These are phyloP conservation scores for Citrullus colocynthis DNA, from an alignment of 306 rosid species.

Conservation along the genomic window DNA sequence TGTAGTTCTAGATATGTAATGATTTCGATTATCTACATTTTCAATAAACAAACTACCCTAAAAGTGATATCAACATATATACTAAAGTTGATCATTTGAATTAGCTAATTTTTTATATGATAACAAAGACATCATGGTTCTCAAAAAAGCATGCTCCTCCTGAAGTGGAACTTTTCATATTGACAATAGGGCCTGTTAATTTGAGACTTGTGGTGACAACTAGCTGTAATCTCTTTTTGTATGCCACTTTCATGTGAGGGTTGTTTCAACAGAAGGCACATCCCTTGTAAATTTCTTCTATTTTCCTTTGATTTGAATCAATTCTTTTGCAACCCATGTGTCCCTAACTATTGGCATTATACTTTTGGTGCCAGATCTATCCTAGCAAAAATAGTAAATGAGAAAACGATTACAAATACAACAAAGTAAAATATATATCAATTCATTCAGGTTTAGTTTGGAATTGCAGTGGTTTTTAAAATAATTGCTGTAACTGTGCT, in stretches of 20 bases:
- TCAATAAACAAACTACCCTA: no score
- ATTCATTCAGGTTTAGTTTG: no score
- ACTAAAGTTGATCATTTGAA: neutral
- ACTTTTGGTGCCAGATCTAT: no score
- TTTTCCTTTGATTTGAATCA: neutral
- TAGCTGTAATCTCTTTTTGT: constrained; percentile 1
- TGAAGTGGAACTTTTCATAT: neutral
- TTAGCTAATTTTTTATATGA: neutral
- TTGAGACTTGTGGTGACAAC: neutral
- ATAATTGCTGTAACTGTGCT: no score
- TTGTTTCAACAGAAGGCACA: neutral
- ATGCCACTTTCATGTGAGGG: neutral
- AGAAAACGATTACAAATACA: no score
- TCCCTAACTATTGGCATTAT: no score
- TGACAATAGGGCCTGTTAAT: neutral
- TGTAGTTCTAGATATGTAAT: no score
- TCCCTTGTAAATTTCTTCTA: neutral
- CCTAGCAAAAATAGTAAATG: no score
- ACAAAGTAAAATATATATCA: no score
- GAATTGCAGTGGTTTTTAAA: no score
- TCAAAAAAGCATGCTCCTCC: neutral
- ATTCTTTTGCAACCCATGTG: neutral
- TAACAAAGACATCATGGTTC: neutral
- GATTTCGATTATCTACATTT: no score
- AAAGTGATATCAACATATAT: neutral